Evolutionary conservation across 2,329 filamentous ascomycete species (phyloP), one percentile per base, ranked within the genome.

Genomic region (Capronia americana): DNA sequence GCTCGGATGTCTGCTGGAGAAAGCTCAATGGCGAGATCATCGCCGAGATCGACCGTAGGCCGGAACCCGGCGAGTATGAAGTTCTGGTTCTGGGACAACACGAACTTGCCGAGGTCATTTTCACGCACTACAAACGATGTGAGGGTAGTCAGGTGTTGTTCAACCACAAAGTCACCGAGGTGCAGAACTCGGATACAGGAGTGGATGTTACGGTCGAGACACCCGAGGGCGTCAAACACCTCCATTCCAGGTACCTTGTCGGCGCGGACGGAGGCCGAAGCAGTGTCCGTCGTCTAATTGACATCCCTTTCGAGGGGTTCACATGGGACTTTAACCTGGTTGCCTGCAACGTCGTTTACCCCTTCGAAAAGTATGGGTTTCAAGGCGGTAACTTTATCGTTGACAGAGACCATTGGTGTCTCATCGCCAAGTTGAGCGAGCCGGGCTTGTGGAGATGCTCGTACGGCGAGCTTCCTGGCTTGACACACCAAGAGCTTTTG

Each of bases 321-420:
- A 79, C 77, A 3, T 71, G 78, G n/a, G 72, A 75, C 11, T 71
- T 63, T 23, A 64, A 67, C 58, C 63, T 73, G 28, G 69, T 73
- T 4, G 70, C 71, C 11, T 70, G 68, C 44, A 73, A 73, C 46
- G 69, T 73, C 11, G 54, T 66, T 20, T 72, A 72, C 51, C 68
- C 66, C 1, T 73, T 73, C 57, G 71, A 76, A 7, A 68, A 73
- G 17, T 73, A 80, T 46, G 75, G 74, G 17, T 81, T 79, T 73
- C 74, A 73, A 51, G 77, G 78, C 28, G 78, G 76, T 6, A 81
- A 81, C 34, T 81, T 80, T 69, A 85, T 88, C 69, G 80, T 88
- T 34, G 82, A 90, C 69, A 86, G 86, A 0, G 83, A 85, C 20
- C 80, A 90, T 71, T 89, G 78, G 64, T 77, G 77, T 6, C 67